A percentile compares a stretch with the other conserved stretches of the same genome.
These are phyloP conservation scores for Globisporangium apiculatum DNA, from an alignment of 352 stramenopile genomes.

Conservation along the genomic window DNA sequence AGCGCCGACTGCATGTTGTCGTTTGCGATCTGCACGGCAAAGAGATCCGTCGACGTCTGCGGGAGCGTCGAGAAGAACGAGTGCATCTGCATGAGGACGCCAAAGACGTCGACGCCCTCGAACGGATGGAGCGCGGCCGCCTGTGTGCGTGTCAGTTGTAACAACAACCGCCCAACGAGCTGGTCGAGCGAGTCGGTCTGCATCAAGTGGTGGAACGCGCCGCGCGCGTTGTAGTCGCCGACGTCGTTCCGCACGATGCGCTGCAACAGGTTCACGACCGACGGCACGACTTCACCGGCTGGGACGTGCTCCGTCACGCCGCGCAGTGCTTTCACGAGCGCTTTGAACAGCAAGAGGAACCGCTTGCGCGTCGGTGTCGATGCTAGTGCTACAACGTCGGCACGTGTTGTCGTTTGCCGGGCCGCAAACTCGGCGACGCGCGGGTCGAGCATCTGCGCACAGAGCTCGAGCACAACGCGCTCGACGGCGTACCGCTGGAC, in stretches of 20 bases:
- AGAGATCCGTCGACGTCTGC: constrained; percentile 45
- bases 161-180: constrained; percentile 58
- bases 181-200: constrained; percentile 77
- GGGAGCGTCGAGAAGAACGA: constrained; percentile 77
- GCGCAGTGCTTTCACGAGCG: constrained; percentile 53
- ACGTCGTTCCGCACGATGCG: constrained; percentile 76
- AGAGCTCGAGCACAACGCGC: constrained; percentile 66
- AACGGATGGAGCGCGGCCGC: constrained; percentile 56
- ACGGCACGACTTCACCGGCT: constrained; percentile 65
- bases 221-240: constrained; percentile 69
- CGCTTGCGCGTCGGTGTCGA: constrained; percentile 28
- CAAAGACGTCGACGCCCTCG: constrained; percentile 73
- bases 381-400: no score
- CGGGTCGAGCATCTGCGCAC: constrained; percentile 66
- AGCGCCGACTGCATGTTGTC: constrained; percentile 70
- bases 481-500: constrained; percentile 76
- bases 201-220: constrained; percentile 61
- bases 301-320: constrained; percentile 51
- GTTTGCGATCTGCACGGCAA: constrained; percentile 65
- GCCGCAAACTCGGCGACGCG: constrained; percentile 48
- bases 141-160: constrained; percentile 58
- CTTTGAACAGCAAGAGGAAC: constrained; percentile 65
- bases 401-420: no score
- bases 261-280: constrained; percentile 72
- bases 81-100: constrained; percentile 83